phyloP scores from a whole-genome alignment of 1,284 basidiomycete species.

The Marasmius tenuissimus region DNA sequence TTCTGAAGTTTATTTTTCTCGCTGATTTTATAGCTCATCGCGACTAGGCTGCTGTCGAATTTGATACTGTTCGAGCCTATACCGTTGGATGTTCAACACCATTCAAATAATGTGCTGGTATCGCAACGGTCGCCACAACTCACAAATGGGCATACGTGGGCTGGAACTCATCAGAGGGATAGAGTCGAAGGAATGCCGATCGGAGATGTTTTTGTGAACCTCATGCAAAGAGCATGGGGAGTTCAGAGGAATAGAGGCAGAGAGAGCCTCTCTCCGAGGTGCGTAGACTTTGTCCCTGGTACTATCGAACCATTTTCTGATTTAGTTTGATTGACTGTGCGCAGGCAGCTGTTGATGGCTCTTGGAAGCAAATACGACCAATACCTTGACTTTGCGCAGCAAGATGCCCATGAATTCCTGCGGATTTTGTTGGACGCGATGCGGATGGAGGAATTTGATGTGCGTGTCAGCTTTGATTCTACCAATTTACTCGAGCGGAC shows the following conservation, averaged over 20 bases:
- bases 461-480: slow-evolving; percentile 36
- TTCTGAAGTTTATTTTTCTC: slow-evolving; percentile 3
- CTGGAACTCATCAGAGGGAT: slow-evolving; percentile 47
- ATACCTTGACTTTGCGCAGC: slow-evolving; percentile 88
- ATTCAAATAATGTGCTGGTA: slow-evolving; percentile 37
- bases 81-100: slow-evolving; percentile 36
- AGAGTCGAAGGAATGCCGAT: slow-evolving; percentile 63
- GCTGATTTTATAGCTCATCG: slow-evolving; percentile 50
- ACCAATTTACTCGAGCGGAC: too few species aligned
- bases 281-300: slow-evolving; percentile 23
- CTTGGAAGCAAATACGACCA: slow-evolving; percentile 90
- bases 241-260: slow-evolving; percentile 49
- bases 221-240: slow-evolving; percentile 62
- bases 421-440: slow-evolving; percentile 90
- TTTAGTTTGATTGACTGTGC: slow-evolving; percentile 3
- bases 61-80: slow-evolving; percentile 57
- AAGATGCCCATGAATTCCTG: slow-evolving; percentile 93
- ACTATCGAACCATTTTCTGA: neutral
- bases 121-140: slow-evolving; percentile 60
- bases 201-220: slow-evolving; percentile 58
- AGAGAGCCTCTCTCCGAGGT: slow-evolving; percentile 66
- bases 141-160: slow-evolving; percentile 62
- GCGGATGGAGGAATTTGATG: slow-evolving; percentile 93
- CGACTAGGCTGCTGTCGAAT: slow-evolving; percentile 61
- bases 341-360: slow-evolving; percentile 61